Percentiles rank a stretch among this genome's conserved stretches.
Evolutionary conservation across 2,329 filamentous ascomycete species (phyloP).

Genomic region (Dactylellina haptotyla): DNA sequence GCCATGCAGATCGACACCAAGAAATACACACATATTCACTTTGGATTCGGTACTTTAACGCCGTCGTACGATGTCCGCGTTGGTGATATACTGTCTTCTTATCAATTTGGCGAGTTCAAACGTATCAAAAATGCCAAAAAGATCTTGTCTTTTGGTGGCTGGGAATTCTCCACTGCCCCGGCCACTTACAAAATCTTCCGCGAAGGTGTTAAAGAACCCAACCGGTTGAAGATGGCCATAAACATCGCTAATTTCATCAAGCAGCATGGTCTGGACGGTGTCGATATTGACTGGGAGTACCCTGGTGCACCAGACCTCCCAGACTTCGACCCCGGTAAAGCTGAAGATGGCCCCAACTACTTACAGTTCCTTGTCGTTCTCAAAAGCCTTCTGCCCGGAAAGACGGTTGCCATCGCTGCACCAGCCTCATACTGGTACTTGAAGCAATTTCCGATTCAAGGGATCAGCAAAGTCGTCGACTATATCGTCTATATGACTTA

Average conservation of each 20-base stretch:
- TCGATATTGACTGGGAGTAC: slow-evolving; percentile 65
- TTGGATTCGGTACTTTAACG: slow-evolving; percentile 61
- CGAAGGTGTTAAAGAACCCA: slow-evolving; percentile 59
- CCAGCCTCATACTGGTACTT: slow-evolving; percentile 45
- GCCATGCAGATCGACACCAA: slow-evolving; percentile 54
- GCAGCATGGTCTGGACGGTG: slow-evolving; percentile 63
- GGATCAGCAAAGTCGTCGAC: slow-evolving; percentile 57
- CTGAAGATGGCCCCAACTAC: slow-evolving; percentile 60
- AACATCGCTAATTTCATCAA: slow-evolving; percentile 62
- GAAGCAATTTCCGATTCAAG: slow-evolving; percentile 26
- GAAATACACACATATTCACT: slow-evolving; percentile 61
- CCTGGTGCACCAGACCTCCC: slow-evolving; percentile 60
- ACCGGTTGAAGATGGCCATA: slow-evolving; percentile 60
- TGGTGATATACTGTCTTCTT: slow-evolving; percentile 53
- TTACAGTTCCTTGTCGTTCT: slow-evolving; percentile 59
- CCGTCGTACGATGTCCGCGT: slow-evolving; percentile 59
- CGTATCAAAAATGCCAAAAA: slow-evolving; percentile 59
- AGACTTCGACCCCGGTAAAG: slow-evolving; percentile 59
- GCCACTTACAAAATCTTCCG: slow-evolving; percentile 62
- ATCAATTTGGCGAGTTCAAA: slow-evolving; percentile 61
- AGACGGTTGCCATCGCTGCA: slow-evolving; percentile 57
- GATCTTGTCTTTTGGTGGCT: slow-evolving; percentile 65
- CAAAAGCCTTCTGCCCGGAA: slow-evolving; percentile 56
- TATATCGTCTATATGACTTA: slow-evolving; percentile 60
- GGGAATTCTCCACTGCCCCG: slow-evolving; percentile 62